phyloP scores from a whole-genome alignment of 108 stramenopile species.

The Cyclotella baltica region DNA sequence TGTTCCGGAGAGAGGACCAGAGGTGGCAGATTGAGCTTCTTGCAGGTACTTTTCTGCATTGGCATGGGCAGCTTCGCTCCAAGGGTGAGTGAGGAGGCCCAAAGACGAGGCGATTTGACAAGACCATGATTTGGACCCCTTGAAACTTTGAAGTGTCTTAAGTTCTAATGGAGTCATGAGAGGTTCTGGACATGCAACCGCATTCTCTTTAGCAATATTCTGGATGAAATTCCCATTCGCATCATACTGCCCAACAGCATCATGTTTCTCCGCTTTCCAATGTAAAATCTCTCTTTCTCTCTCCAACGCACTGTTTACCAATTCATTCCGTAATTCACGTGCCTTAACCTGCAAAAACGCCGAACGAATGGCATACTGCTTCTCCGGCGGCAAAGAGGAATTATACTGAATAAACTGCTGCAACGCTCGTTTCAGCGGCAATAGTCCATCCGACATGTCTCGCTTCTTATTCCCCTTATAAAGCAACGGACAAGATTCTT shows the following conservation, averaged over 20 bases:
- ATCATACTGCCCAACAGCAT: background rate
- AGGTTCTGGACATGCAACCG: background rate
- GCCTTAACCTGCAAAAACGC: conserved; percentile 29
- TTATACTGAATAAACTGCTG: conserved; percentile 32
- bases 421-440: conserved; percentile 28
- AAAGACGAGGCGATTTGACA: conserved; percentile 28
- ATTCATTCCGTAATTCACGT: conserved; percentile 31
- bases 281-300: background rate
- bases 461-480: conserved; percentile 33
- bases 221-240: background rate
- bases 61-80: conserved; percentile 23
- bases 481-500: background rate
- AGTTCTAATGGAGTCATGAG: conserved; percentile 15
- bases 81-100: conserved; percentile 18
- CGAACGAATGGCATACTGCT: conserved; percentile 32
- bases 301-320: conserved; percentile 11
- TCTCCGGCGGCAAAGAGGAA: conserved; percentile 6
- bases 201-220: background rate
- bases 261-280: background rate
- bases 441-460: conserved; percentile 31
- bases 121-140: conserved; percentile 39
- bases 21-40: background rate
- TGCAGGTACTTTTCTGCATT: conserved; percentile 27
- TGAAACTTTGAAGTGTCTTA: conserved; percentile 20
- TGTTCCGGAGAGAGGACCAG: background rate